Conservation (phyloP, 257 asterid genomes). For the Ocimum tenuiflorum region DNA sequence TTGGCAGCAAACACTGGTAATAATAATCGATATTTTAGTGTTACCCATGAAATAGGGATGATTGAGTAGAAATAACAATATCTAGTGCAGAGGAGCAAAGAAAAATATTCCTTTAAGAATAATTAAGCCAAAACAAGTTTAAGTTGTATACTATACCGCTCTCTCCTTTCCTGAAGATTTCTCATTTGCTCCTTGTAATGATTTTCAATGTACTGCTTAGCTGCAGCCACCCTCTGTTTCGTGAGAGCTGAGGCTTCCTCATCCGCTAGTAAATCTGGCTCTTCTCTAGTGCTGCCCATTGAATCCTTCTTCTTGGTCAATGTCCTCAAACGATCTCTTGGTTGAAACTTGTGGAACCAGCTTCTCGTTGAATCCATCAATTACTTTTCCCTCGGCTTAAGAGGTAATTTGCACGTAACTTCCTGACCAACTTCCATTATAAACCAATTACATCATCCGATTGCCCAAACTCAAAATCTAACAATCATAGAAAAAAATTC, state of each 20-base stretch:
- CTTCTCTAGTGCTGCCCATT: slow-evolving; percentile 71
- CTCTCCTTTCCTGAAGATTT: slow-evolving; percentile 85
- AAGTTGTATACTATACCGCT: slow-evolving; percentile 48
- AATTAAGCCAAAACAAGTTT: slow-evolving; percentile 8
- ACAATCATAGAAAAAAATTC: not conserved
- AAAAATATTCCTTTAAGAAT: not conserved
- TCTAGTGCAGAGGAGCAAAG: not conserved
- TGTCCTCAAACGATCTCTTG: slow-evolving; percentile 65
- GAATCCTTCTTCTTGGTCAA: slow-evolving; percentile 53
- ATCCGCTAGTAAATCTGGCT: slow-evolving; percentile 38
- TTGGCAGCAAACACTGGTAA: not conserved
- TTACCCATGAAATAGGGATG: not conserved
- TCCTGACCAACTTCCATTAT: slow-evolving; percentile 34
- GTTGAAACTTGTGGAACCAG: slow-evolving; percentile 80
- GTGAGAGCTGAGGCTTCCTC: slow-evolving; percentile 93
- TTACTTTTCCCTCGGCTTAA: slow-evolving; percentile 29
- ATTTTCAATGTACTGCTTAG: slow-evolving; percentile 96
- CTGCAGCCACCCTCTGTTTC: slow-evolving; percentile 89
- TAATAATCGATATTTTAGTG: not conserved
- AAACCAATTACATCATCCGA: slow-evolving; percentile 23
- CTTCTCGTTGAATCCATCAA: slow-evolving; percentile 83
- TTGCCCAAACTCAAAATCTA: slow-evolving; percentile 31
- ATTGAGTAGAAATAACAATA: slow-evolving; percentile 6
- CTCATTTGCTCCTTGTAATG: slow-evolving; percentile 95
- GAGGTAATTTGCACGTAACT: slow-evolving; percentile 24